Percentiles rank a stretch among this genome's conserved stretches.
Evolutionary conservation across 805 yeast species (phyloP).

Genomic region (Starmerella kuoi): DNA sequence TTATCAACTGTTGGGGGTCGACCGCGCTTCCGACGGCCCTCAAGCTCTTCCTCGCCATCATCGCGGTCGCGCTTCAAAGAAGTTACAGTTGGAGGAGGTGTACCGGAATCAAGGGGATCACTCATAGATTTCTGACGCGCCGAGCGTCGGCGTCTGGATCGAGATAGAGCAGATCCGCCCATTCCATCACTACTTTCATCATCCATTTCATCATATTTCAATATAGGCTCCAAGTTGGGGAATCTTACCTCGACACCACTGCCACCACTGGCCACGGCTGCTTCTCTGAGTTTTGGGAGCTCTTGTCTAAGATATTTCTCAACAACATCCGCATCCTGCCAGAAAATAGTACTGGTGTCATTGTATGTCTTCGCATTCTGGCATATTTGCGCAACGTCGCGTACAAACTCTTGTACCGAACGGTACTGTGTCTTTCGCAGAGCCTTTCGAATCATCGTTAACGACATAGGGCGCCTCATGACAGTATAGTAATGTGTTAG

Average conservation of each 20-base stretch:
- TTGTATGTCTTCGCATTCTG: slow-evolving; percentile 87
- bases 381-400: slow-evolving; percentile 69
- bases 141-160: slow-evolving; percentile 23
- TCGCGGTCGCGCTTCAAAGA: slow-evolving; percentile 16
- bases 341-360: slow-evolving; percentile 53
- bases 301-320: slow-evolving; percentile 40
- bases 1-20: slow-evolving; percentile 85
- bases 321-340: slow-evolving; percentile 52
- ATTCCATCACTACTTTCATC: slow-evolving; percentile 24
- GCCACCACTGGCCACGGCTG: slow-evolving; percentile 27
- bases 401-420: slow-evolving; percentile 54
- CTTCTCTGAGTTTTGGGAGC: slow-evolving; percentile 40
- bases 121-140: slow-evolving; percentile 16
- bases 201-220: slow-evolving; percentile 35
- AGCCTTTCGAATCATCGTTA: slow-evolving; percentile 51
- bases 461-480: slow-evolving; percentile 69
- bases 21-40: slow-evolving; percentile 57
- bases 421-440: slow-evolving; percentile 44
- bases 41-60: slow-evolving; percentile 26
- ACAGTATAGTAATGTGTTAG: slow-evolving; percentile 70
- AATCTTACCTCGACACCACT: slow-evolving; percentile 33
- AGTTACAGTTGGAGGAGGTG: slow-evolving; percentile 10
- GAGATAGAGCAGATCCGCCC: slow-evolving; percentile 19
- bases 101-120: slow-evolving; percentile 6
- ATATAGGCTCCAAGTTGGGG: slow-evolving; percentile 57